These are phyloP conservation scores for Chrysoporthe puriensis DNA, from an alignment of 2,329 filamentous ascomycete genomes.

Conservation along the genomic window DNA sequence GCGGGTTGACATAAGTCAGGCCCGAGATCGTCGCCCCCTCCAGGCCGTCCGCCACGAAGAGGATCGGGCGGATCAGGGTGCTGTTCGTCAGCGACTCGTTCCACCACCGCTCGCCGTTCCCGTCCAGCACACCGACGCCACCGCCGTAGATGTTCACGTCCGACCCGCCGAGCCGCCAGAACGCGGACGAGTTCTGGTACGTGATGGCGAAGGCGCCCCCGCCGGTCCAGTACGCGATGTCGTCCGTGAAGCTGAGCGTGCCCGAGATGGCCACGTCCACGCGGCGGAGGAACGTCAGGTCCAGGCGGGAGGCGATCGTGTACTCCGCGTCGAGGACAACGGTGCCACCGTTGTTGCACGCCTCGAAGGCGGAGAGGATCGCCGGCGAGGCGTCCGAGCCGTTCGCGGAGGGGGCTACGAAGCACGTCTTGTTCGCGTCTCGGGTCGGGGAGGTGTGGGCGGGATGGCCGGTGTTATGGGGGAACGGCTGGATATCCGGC, in stretches of 20 bases:
- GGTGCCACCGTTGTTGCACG: conserved; percentile 65
- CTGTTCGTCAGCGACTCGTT: conserved; percentile 54
- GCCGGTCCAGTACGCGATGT: conserved; percentile 61
- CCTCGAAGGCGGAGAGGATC: conserved; percentile 58
- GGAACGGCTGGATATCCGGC: conserved; percentile 17
- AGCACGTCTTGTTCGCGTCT: conserved; percentile 33
- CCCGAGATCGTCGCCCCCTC: conserved; percentile 53
- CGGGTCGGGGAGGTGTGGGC: conserved; percentile 28
- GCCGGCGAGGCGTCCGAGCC: conserved; percentile 40
- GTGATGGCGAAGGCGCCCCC: conserved; percentile 54
- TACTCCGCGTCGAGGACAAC: conserved; percentile 60
- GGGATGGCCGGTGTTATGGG: conserved; percentile 12
- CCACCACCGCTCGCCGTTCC: conserved; percentile 61
- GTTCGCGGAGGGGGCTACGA: conserved; percentile 33
- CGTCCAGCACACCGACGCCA: conserved; percentile 51
- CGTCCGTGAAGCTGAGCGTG: conserved; percentile 50
- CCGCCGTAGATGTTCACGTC: conserved; percentile 64
- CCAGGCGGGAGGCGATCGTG: conserved; percentile 58
- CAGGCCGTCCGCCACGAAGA: conserved; percentile 57
- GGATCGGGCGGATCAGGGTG: conserved; percentile 56
- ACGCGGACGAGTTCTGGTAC: conserved; percentile 61
- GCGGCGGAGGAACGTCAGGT: conserved; percentile 58
- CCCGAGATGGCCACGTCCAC: conserved; percentile 57
- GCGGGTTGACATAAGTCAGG: conserved; percentile 57
- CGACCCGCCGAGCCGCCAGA: conserved; percentile 60